Conservation (phyloP, 148 eudicot species). For the Cornus suecica region DNA sequence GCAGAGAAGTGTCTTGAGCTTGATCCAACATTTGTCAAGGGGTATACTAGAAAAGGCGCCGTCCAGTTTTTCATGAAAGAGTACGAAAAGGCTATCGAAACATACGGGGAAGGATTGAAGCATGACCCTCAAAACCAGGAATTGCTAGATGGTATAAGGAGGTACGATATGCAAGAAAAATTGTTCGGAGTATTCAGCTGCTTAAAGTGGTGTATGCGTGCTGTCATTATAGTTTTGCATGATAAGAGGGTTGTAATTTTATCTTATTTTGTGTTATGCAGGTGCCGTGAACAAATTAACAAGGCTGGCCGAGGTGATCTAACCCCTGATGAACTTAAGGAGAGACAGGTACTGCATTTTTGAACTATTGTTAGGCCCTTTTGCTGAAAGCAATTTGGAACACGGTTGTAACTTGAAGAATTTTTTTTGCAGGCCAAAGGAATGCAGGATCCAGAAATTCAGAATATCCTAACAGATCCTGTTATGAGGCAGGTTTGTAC, state of each 20-base stretch:
- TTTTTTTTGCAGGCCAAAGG: slow-evolving; percentile 64
- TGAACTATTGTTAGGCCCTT: not conserved
- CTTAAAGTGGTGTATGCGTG: not conserved
- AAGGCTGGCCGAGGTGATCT: slow-evolving; percentile 93
- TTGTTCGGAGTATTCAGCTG: not conserved
- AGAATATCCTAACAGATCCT: slow-evolving; percentile 86
- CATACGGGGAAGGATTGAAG: slow-evolving; percentile 87
- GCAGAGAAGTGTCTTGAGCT: slow-evolving; percentile 98
- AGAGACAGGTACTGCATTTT: slow-evolving; percentile 71
- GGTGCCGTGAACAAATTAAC: slow-evolving; percentile 82
- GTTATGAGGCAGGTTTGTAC: slow-evolving; percentile 90
- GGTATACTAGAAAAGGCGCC: slow-evolving; percentile 91
- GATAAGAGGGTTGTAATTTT: not conserved
- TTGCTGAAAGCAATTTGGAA: not conserved
- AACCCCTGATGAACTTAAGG: slow-evolving; percentile 88
- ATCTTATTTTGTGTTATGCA: too few relatives aligned
- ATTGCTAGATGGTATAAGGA: slow-evolving; percentile 76
- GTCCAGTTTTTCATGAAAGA: slow-evolving; percentile 97
- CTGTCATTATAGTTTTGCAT: not conserved
- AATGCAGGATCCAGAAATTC: slow-evolving; percentile 98
- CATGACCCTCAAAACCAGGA: slow-evolving; percentile 77
- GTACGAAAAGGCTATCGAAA: slow-evolving; percentile 85
- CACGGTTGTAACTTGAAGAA: not conserved
- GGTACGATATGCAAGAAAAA: slow-evolving; percentile 28
- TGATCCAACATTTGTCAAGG: slow-evolving; percentile 85